phyloP scores from a whole-genome alignment of 257 asterid species.

The Linaria vulgaris region DNA sequence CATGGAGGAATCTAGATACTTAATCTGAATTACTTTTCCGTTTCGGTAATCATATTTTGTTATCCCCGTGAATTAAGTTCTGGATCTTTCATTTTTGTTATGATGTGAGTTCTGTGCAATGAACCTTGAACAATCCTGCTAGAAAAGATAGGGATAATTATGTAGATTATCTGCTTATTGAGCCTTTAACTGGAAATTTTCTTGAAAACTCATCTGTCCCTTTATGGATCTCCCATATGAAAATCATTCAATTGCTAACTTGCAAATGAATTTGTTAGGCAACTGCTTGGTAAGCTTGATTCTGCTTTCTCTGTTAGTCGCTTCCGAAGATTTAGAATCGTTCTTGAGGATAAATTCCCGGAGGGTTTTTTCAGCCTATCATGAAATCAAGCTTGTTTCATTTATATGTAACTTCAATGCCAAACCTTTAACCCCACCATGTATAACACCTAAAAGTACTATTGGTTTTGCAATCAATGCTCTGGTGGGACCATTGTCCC shows the following conservation, averaged over 20 bases:
- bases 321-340: neutral
- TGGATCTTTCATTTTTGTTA: neutral
- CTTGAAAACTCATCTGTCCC: neutral
- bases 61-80: neutral
- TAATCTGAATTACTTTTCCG: neutral
- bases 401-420: neutral
- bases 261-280: neutral
- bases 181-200: neutral
- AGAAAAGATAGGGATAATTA: constrained; percentile 4
- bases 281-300: neutral
- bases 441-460: neutral
- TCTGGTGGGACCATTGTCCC: neutral
- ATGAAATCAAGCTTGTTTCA: neutral
- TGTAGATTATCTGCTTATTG: neutral
- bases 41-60: neutral
- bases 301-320: neutral
- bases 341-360: neutral
- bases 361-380: neutral
- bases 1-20: constrained; percentile 12
- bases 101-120: constrained; percentile 1
- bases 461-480: neutral
- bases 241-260: neutral
- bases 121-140: neutral
- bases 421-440: neutral
- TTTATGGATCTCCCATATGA: neutral